Evolutionary conservation across 2,329 filamentous ascomycete species (phyloP).

Genomic region (Pseudogymnoascus sp.): DNA sequence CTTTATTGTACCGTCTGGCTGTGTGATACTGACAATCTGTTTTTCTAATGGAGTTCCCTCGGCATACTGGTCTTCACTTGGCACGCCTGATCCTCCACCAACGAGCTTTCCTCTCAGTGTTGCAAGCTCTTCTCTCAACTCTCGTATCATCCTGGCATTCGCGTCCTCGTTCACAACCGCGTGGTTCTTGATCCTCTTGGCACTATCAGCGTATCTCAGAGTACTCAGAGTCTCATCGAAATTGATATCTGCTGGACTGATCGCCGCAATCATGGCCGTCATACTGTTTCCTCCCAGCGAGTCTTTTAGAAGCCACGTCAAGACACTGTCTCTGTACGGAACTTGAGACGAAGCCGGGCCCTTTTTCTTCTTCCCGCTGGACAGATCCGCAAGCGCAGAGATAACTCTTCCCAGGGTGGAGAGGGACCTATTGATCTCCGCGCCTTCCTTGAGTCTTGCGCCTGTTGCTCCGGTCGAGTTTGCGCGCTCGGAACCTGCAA

Average conservation of each 20-base stretch:
- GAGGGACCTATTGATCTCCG: constrained; percentile 94
- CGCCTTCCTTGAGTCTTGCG: constrained; percentile 90
- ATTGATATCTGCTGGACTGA: constrained; percentile 97
- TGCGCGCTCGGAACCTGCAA: constrained; percentile 94
- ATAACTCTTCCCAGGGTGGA: constrained; percentile 97
- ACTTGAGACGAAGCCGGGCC: constrained; percentile 65
- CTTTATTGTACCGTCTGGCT: constrained; percentile 76
- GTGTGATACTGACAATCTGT: constrained; percentile 91
- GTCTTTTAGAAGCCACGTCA: constrained; percentile 96
- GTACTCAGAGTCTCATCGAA: constrained; percentile 97
- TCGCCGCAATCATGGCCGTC: constrained; percentile 99
- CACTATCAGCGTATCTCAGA: constrained; percentile 90
- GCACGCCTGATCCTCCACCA: constrained; percentile 42
- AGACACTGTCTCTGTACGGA: constrained; percentile 90
- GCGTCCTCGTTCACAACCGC: constrained; percentile 98
- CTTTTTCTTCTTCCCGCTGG: constrained; percentile 70
- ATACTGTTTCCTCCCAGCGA: constrained; percentile 97
- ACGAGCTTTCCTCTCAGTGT: constrained; percentile 80
- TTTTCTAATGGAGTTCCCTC: constrained; percentile 88
- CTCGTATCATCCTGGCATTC: constrained; percentile 96
- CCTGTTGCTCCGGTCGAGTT: constrained; percentile 96
- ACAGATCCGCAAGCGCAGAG: constrained; percentile 85
- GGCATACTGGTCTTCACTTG: constrained; percentile 78
- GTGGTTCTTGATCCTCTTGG: constrained; percentile 99
- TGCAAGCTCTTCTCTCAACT: constrained; percentile 89